phyloP scores from a whole-genome alignment of 2,329 filamentous ascomycete species.

The Fusarium sp. region DNA sequence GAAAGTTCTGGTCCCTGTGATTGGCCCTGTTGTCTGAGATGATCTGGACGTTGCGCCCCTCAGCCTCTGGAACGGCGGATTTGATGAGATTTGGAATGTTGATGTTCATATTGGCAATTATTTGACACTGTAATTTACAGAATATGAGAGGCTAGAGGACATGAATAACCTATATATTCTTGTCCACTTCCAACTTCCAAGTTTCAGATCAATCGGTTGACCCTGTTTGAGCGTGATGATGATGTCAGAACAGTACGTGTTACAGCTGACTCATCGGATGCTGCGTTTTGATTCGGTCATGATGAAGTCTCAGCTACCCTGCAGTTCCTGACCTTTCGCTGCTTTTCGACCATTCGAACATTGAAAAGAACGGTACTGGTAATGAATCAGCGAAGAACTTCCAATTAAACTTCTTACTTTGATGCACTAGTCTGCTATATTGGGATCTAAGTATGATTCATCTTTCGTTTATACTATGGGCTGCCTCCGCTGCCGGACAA shows the following conservation, averaged over 20 bases:
- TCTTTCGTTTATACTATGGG: accelerated
- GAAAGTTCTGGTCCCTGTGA: conserved; percentile 53
- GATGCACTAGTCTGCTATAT: accelerated
- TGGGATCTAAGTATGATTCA: accelerated
- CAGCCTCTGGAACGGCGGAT: conserved; percentile 43
- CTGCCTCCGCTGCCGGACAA: accelerated
- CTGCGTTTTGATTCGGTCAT: not conserved
- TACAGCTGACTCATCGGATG: not conserved
- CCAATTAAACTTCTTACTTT: not conserved
- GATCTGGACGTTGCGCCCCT: conserved; percentile 45
- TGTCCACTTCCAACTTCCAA: conserved; percentile 28
- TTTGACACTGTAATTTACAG: not conserved
- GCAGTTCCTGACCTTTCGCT: not conserved
- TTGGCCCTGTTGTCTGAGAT: conserved; percentile 47
- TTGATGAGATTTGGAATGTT: conserved; percentile 45
- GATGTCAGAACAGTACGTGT: conserved; percentile 20
- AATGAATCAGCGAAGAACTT: accelerated
- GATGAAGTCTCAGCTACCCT: not conserved
- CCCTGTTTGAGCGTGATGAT: conserved; percentile 19
- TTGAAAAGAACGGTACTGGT: too few species aligned
- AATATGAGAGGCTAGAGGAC: accelerated
- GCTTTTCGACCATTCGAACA: accelerated
- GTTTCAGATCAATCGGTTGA: conserved; percentile 14
- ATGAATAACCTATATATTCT: conserved; percentile 1
- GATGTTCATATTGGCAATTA: conserved; percentile 35